phyloP scores from a whole-genome alignment of 306 rosid genomes.

The Comarum palustre region DNA sequence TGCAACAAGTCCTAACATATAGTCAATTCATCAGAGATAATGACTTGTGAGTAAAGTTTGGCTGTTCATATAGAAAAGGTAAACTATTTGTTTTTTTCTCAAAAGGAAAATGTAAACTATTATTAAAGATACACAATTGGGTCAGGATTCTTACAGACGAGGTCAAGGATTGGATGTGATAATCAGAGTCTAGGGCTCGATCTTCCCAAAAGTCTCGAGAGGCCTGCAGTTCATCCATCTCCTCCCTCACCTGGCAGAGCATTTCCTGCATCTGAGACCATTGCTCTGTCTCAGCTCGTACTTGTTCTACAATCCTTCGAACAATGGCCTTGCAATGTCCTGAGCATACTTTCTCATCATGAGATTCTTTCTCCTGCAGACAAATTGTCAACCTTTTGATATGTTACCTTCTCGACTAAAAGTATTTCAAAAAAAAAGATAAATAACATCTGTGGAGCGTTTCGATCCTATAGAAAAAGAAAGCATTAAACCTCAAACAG shows the following conservation, averaged over 20 bases:
- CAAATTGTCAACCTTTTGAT: not conserved
- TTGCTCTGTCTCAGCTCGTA: slow-evolving; percentile 80
- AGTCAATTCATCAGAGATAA: not conserved
- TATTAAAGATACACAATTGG: not conserved
- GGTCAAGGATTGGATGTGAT: slow-evolving; percentile 51
- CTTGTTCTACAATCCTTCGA: slow-evolving; percentile 77
- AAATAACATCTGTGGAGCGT: not conserved
- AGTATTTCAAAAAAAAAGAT: not conserved
- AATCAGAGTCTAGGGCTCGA: slow-evolving; percentile 52
- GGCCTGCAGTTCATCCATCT: slow-evolving; percentile 85
- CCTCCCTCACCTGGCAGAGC: slow-evolving; percentile 79
- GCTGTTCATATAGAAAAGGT: not conserved
- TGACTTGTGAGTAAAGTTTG: not conserved
- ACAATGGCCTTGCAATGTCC: slow-evolving; percentile 79
- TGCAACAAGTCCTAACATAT: not conserved
- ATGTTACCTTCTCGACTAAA: not conserved
- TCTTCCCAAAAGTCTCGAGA: slow-evolving; percentile 90
- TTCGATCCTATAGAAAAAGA: not conserved
- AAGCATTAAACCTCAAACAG: not conserved
- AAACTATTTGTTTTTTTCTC: not conserved
- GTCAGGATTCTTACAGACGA: slow-evolving; percentile 40
- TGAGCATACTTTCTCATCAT: slow-evolving; percentile 60
- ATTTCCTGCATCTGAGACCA: slow-evolving; percentile 99
- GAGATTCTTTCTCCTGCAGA: slow-evolving; percentile 41
- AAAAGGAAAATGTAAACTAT: not conserved